Evolutionary conservation across 2,329 filamentous ascomycete genomes (phyloP).

Genomic region (Zasmidium angulare): DNA sequence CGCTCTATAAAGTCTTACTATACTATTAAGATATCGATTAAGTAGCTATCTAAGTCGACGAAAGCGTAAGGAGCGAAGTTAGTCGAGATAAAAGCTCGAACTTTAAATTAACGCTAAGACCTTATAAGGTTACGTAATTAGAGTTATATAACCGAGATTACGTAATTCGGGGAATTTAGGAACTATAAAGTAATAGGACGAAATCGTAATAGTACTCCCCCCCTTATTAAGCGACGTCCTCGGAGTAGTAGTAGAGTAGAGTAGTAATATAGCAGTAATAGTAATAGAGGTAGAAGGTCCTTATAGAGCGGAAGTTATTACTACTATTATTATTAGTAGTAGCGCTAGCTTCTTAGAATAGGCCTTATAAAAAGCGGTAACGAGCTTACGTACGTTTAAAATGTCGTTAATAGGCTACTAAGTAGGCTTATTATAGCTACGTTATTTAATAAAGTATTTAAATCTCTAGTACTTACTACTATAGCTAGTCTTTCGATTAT

Average conservation of each 20-base stretch:
- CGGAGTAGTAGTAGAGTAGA: too few relatives aligned
- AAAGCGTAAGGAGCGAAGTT: too few relatives aligned
- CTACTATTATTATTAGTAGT: neutral
- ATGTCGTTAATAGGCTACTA: neutral
- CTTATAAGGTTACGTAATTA: neutral
- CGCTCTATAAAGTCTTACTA: too few relatives aligned
- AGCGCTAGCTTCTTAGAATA: neutral
- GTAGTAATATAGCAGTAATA: neutral
- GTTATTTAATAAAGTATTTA: neutral
- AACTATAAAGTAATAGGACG: neutral
- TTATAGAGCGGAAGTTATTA: neutral
- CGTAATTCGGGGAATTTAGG: neutral
- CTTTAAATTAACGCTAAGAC: too few relatives aligned
- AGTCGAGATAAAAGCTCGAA: too few relatives aligned
- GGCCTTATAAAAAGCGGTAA: neutral
- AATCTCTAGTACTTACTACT: too few relatives aligned
- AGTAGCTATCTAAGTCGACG: too few relatives aligned
- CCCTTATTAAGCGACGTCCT: neutral
- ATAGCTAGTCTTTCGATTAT: neutral
- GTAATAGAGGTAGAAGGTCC: neutral
- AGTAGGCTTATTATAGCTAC: too few relatives aligned
- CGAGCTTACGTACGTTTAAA: neutral
- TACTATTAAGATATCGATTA: too few relatives aligned
- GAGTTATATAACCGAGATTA: neutral
- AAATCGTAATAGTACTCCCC: too few relatives aligned